Evolutionary conservation across 768 basidiomycete genomes (phyloP).

Genomic region (Leccinellum rugosiceps): DNA sequence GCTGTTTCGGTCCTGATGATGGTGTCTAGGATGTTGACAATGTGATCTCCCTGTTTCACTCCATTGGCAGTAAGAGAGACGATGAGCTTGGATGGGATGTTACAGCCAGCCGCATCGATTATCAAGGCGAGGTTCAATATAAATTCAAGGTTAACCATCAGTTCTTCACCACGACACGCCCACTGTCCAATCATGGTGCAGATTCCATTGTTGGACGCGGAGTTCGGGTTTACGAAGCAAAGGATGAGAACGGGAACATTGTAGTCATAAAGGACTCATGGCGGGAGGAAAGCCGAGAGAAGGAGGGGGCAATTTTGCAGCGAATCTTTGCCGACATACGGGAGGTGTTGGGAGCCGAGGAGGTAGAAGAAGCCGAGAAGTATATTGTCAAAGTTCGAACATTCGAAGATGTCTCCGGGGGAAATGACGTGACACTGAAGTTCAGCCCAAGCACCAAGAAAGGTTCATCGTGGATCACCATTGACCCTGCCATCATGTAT

Average conservation of each 20-base stretch:
- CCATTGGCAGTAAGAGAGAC: no score
- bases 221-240: constrained; percentile 1
- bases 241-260: not conserved
- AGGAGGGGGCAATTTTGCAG: not conserved
- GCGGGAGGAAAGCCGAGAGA: not conserved
- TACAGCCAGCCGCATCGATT: not conserved
- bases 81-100: constrained; percentile 8
- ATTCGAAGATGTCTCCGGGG: not conserved
- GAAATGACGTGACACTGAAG: no score
- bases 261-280: constrained; percentile 9
- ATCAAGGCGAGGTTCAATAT: not conserved
- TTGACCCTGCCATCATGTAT: no score
- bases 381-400: not conserved
- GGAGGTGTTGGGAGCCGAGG: not conserved
- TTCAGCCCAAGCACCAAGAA: no score
- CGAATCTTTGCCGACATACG: not conserved
- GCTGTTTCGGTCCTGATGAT: no score
- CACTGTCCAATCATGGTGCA: not conserved
- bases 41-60: no score
- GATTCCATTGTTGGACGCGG: constrained; percentile 1
- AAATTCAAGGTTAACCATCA: not conserved
- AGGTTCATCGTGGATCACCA: no score
- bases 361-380: not conserved
- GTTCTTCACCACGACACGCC: not conserved
- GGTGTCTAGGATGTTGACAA: no score